Conservation (phyloP, 768 basidiomycete species). For the Mycena alexandri region DNA sequence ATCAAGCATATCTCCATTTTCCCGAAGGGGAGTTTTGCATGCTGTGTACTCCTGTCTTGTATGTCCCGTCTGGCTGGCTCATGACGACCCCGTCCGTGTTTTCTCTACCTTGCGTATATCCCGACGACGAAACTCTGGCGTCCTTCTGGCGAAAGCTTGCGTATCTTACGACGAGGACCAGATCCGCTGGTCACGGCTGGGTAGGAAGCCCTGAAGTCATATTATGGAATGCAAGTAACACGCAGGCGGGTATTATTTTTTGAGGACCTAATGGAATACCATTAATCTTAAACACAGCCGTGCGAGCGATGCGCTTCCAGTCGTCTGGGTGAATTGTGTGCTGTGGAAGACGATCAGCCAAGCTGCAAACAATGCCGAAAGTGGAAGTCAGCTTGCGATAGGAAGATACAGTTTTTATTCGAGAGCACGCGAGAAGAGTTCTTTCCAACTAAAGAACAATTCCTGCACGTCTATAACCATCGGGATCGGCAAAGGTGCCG, state of each 20-base stretch:
- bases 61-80: no score
- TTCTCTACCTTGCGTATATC: not conserved
- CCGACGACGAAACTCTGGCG: not conserved
- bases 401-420: not conserved
- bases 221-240: not conserved
- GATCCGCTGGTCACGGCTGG: not conserved
- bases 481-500: not conserved
- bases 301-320: no score
- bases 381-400: not conserved
- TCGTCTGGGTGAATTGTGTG: not conserved
- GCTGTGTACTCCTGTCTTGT: no score
- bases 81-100: no score
- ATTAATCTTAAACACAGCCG: no score
- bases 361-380: not conserved
- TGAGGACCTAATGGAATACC: no score
- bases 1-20: no score
- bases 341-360: not conserved
- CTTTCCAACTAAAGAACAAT: not conserved
- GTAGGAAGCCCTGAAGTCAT: not conserved
- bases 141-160: not conserved
- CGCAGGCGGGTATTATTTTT: no score
- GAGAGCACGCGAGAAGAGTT: not conserved
- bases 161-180: not conserved
- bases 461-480: not conserved
- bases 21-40: no score